A percentile compares a stretch with the other conserved stretches of the same genome.
phyloP scores from a whole-genome alignment of 169 alveolate genomes.

The Theileria equi region DNA sequence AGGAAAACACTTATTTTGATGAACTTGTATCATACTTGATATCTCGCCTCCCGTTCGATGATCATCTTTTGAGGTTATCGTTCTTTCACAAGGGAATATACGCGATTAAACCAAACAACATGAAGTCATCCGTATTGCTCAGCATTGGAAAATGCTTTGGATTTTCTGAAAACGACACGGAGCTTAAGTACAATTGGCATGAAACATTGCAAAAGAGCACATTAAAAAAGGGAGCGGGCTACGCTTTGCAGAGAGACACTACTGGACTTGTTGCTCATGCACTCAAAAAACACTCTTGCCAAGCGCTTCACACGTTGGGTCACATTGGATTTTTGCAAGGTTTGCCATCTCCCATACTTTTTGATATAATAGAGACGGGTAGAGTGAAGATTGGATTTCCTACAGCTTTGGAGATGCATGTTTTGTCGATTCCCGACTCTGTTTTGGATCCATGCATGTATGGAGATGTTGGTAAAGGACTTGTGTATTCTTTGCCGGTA shows the following conservation, averaged over 20 bases:
- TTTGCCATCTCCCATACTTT: not conserved
- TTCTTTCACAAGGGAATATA: conserved; percentile 46
- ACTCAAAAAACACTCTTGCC: no score
- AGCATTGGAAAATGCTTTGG: conserved; percentile 1
- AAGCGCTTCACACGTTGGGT: no score
- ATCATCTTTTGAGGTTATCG: conserved; percentile 5
- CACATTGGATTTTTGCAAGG: not conserved
- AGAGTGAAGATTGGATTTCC: conserved; percentile 47
- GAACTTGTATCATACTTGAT: conserved; percentile 33
- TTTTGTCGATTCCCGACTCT: conserved; percentile 44
- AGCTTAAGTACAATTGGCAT: not conserved
- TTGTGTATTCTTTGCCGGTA: conserved; percentile 28
- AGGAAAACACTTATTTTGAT: conserved; percentile 11
- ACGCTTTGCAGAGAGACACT: not conserved
- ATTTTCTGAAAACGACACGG: not conserved
- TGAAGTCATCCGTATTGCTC: not conserved
- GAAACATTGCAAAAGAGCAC: not conserved
- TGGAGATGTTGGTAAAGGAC: conserved; percentile 38
- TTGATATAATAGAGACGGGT: not conserved
- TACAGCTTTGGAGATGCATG: conserved; percentile 54
- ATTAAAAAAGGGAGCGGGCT: not conserved
- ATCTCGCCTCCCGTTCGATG: conserved; percentile 46
- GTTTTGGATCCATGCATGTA: conserved; percentile 44
- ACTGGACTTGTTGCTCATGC: no score
- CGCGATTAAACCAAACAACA: not conserved